phyloP scores from a whole-genome alignment of 495 filamentous ascomycete species.

The Daldinia vernicosa region DNA sequence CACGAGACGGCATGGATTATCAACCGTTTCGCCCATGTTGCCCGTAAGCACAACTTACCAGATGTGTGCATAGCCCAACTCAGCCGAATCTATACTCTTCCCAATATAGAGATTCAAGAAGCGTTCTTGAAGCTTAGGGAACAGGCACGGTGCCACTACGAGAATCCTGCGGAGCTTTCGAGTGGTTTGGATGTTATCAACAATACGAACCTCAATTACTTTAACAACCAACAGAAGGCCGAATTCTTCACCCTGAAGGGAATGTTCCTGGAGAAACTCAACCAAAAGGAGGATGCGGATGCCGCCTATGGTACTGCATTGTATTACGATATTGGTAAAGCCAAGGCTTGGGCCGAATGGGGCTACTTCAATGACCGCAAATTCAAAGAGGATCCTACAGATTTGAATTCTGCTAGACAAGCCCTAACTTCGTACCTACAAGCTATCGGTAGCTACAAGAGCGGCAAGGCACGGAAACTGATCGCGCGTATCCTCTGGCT shows the following conservation, averaged over 20 bases:
- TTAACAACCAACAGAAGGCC: conserved; percentile 93
- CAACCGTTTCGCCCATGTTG: conserved; percentile 97
- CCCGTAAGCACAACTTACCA: conserved; percentile 93
- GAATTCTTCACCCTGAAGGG: conserved; percentile 99
- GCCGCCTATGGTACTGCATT: conserved; percentile 93
- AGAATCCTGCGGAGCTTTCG: conserved; percentile 88
- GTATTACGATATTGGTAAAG: conserved; percentile 91
- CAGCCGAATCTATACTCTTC: conserved; percentile 96
- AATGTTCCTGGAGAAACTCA: conserved; percentile 97
- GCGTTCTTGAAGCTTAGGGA: conserved; percentile 97
- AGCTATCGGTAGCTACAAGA: conserved; percentile 95
- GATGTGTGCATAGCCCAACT: conserved; percentile 98
- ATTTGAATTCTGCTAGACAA: conserved; percentile 83
- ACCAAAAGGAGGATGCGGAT: conserved; percentile 87
- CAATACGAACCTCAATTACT: conserved; percentile 99
- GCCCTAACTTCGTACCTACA: conserved; percentile 96
- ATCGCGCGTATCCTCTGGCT: conserved; percentile 97
- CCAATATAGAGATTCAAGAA: conserved; percentile 99
- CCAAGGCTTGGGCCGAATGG: conserved; percentile 99
- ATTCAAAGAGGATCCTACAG: conserved; percentile 86
- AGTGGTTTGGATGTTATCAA: conserved; percentile 98
- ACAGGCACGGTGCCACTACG: conserved; percentile 98
- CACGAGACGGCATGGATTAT: conserved; percentile 99
- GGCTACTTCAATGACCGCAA: conserved; percentile 95
- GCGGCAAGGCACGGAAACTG: conserved; percentile 92